Evolutionary conservation across 1,284 basidiomycete species (phyloP).

Genomic region (Cryptococcus hybrid): DNA sequence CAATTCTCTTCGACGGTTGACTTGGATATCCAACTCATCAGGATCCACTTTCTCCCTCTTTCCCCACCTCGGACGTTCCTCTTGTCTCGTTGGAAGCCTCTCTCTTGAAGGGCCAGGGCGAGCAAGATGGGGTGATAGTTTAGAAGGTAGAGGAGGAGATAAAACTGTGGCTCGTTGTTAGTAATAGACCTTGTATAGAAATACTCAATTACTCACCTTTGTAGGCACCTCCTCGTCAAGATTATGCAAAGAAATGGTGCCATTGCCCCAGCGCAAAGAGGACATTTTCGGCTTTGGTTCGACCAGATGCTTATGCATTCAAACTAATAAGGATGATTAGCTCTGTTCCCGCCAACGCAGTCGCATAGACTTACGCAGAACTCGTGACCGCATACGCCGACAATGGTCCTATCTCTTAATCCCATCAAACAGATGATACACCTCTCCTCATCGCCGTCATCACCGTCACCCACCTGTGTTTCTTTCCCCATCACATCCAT

Average conservation of each 20-base stretch:
- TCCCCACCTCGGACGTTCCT: constrained; percentile 3
- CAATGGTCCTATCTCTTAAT: constrained; percentile 70
- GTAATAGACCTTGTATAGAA: background rate
- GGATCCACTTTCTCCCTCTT: constrained; percentile 54
- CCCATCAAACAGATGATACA: constrained; percentile 71
- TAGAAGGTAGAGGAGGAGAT: constrained; percentile 61
- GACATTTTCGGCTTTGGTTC: constrained; percentile 64
- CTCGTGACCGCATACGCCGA: constrained; percentile 73
- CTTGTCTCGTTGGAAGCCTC: constrained; percentile 5
- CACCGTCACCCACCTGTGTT: constrained; percentile 1
- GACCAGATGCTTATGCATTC: constrained; percentile 81
- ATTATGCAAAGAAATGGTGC: constrained; percentile 77
- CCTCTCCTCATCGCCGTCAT: constrained; percentile 34
- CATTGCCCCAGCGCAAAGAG: constrained; percentile 72
- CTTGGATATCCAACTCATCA: constrained; percentile 65
- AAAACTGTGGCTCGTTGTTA: constrained; percentile 54
- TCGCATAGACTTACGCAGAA: constrained; percentile 57
- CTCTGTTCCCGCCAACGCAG: background rate
- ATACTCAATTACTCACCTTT: constrained; percentile 33
- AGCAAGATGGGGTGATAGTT: constrained; percentile 11
- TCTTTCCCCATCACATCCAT: background rate
- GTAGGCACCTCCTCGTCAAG: constrained; percentile 38
- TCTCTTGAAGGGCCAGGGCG: constrained; percentile 17
- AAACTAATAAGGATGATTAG: constrained; percentile 55
- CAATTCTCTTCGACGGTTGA: constrained; percentile 61